Conservation (phyloP, 108 stramenopile species). For the Cyclotella kingstonii region DNA sequence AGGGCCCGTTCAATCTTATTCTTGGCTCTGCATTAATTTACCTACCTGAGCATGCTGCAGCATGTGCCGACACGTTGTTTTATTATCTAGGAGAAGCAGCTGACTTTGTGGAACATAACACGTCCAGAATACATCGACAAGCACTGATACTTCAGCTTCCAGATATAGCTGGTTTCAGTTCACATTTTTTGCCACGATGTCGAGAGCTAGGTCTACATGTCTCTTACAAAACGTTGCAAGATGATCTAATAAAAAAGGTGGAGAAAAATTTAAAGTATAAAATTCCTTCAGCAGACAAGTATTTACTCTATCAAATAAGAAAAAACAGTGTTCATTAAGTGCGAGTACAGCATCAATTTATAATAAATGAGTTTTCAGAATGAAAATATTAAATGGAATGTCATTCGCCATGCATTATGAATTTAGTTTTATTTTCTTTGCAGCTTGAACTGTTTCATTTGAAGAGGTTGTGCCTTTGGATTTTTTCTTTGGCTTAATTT, state of each 20-base stretch:
- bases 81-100: conserved; percentile 9
- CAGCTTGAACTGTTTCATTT: neutral
- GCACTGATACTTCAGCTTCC: conserved; percentile 30
- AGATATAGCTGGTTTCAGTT: conserved; percentile 21
- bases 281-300: conserved; percentile 20
- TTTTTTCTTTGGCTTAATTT: neutral
- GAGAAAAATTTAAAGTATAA: conserved; percentile 1
- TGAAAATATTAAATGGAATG: too few relatives aligned
- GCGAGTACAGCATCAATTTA: neutral
- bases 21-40: conserved; percentile 31
- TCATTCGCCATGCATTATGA: too few relatives aligned
- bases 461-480: neutral
- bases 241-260: conserved; percentile 9
- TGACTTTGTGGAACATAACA: neutral
- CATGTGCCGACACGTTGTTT: conserved; percentile 31
- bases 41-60: conserved; percentile 24
- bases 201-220: conserved; percentile 19
- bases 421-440: conserved; percentile 2
- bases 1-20: conserved; percentile 26
- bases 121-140: conserved; percentile 1
- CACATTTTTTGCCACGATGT: conserved; percentile 27
- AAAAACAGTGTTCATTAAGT: neutral
- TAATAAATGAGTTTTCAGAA: too few relatives aligned
- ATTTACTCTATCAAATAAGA: conserved; percentile 18
- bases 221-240: conserved; percentile 1